Evolutionary conservation across 2,329 filamentous ascomycete species (phyloP).

Genomic region (Talaromyces sp.): DNA sequence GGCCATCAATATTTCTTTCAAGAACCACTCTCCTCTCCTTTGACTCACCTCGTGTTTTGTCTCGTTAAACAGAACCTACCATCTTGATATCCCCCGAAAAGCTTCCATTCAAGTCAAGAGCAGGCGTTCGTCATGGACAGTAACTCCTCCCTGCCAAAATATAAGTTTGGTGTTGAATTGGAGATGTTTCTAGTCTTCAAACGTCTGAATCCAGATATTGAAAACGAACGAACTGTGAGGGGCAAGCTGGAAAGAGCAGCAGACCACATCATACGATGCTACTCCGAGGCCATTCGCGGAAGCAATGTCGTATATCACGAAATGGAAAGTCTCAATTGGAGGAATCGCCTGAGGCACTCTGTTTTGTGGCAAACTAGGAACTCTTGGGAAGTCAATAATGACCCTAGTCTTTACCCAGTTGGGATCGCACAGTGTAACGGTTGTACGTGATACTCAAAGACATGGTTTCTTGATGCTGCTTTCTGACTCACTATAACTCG

Average conservation of each 20-base stretch:
- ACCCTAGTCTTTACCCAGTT: neutral
- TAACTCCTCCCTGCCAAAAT: neutral
- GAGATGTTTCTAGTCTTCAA: neutral
- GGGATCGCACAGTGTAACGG: neutral
- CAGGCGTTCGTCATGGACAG: neutral
- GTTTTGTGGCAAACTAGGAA: neutral
- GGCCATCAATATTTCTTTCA: neutral
- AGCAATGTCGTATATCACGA: neutral
- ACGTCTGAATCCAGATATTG: neutral
- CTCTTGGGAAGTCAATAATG: neutral
- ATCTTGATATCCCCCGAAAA: neutral
- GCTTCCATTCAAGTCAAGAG: neutral
- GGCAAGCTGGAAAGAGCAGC: neutral
- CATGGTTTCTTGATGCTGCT: neutral
- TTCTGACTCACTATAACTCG: neutral
- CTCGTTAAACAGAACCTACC: neutral
- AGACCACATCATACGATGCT: neutral
- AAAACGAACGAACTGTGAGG: no score
- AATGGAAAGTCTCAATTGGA: no score
- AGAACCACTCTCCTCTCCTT: neutral
- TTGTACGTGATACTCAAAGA: conserved; percentile 15
- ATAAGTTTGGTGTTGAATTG: neutral
- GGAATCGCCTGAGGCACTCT: no score
- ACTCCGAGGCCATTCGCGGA: neutral
- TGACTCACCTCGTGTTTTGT: neutral